Percentiles rank a stretch among this genome's conserved stretches.
These are phyloP conservation scores for Alopecurus myosuroides DNA, from an alignment of 176 grass and related monocot species.

Conservation along the genomic window DNA sequence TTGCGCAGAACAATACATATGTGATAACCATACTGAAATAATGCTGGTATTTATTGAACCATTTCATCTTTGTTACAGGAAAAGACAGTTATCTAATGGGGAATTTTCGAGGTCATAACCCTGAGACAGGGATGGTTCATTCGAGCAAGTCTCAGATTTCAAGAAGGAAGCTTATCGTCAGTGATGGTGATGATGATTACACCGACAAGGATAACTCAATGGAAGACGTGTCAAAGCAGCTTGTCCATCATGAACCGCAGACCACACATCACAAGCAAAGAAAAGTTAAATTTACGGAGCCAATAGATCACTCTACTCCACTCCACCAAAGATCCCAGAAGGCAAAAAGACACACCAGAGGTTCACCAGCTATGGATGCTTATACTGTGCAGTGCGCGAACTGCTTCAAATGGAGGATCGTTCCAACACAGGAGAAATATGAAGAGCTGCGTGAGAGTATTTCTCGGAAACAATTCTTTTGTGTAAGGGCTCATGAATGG, in stretches of 20 bases:
- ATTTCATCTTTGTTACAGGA: conserved; percentile 5
- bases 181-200: conserved; percentile 19
- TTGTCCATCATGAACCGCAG: conserved; percentile 26
- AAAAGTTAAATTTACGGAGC: neutral
- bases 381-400: conserved; percentile 72
- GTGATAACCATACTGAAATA: neutral
- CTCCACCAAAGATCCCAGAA: neutral
- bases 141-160: neutral
- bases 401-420: conserved; percentile 84
- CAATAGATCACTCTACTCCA: conserved; percentile 3
- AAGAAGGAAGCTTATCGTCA: conserved; percentile 14
- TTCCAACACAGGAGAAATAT: conserved; percentile 89
- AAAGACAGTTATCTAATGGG: conserved; percentile 1
- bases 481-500: conserved; percentile 64
- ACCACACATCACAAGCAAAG: conserved; percentile 12
- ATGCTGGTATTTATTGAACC: conserved; percentile 4
- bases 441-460: conserved; percentile 75
- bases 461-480: conserved; percentile 49
- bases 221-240: conserved; percentile 29
- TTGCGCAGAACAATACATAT: neutral
- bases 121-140: conserved; percentile 1
- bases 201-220: conserved; percentile 26
- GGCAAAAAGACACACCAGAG: conserved; percentile 9
- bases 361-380: conserved; percentile 50
- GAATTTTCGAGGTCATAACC: conserved; percentile 16